Percentiles rank a stretch among this genome's conserved stretches.
Conservation (phyloP, 208 protist species). For the Plasmodiophora brassicae region DNA sequence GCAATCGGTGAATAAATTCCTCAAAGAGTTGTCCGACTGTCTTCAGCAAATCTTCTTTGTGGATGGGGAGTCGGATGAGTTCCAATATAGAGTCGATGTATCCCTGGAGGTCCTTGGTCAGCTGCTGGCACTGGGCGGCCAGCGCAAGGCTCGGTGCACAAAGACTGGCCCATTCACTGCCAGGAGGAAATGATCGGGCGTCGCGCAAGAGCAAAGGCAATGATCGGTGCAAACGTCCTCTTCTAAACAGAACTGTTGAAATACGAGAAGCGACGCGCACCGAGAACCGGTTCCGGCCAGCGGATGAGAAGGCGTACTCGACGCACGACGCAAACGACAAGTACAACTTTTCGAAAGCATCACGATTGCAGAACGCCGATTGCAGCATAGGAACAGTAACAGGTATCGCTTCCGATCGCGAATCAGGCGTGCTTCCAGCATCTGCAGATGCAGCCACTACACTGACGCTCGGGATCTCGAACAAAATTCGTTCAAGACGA, state of each 20-base stretch:
- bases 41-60: too few species aligned
- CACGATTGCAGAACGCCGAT: not conserved
- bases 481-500: not conserved
- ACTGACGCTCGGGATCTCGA: too few species aligned
- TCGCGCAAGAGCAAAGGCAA: too few species aligned
- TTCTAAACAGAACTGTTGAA: not conserved
- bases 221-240: not conserved
- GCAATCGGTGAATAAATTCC: too few species aligned
- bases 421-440: not conserved
- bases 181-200: too few species aligned
- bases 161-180: too few species aligned
- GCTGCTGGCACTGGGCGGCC: too few species aligned
- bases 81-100: too few species aligned
- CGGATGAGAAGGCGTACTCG: not conserved
- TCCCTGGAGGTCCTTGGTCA: too few species aligned
- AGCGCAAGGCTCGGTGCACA: too few species aligned
- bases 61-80: too few species aligned
- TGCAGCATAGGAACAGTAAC: not conserved
- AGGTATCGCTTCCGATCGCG: not conserved
- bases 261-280: not conserved
- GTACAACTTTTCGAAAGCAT: not conserved
- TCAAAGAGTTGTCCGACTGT: too few species aligned
- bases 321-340: not conserved
- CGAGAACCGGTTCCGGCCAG: not conserved
- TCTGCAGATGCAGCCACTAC: not conserved